Conservation (phyloP, 345 rosid species). For the Eucalyptus regnans region DNA sequence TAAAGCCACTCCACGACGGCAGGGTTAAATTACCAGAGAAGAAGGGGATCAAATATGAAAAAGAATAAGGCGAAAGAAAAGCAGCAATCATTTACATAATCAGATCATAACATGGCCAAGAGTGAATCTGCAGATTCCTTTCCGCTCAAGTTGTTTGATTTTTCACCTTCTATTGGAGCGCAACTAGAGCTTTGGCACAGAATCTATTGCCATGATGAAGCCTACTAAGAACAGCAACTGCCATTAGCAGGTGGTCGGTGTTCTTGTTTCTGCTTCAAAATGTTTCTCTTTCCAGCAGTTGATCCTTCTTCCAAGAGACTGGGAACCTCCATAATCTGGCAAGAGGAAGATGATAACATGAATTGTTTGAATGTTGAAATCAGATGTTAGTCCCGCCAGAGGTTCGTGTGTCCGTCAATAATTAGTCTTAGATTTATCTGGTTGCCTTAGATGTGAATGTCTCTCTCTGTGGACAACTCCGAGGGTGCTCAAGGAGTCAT, state of each 20-base stretch:
- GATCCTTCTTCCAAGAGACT: slow-evolving; percentile 94
- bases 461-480: not conserved
- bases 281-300: slow-evolving; percentile 55
- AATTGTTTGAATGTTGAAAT: not conserved
- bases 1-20: not conserved
- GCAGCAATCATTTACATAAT: not conserved
- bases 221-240: slow-evolving; percentile 41
- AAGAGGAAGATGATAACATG: not conserved
- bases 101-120: not conserved
- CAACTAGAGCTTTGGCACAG: not conserved
- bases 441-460: not conserved
- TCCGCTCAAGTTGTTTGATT: not conserved
- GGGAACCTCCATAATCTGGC: slow-evolving; percentile 88
- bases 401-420: not conserved
- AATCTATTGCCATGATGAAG: not conserved
- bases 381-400: not conserved
- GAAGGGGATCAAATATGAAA: not conserved
- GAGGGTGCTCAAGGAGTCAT: not conserved
- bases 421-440: not conserved
- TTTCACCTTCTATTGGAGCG: not conserved
- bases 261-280: slow-evolving; percentile 60
- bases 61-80: not conserved
- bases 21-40: not conserved
- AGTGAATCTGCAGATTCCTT: not conserved
- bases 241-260: slow-evolving; percentile 10